Percentiles rank a stretch among this genome's conserved stretches.
Conservation (phyloP, 2,329 filamentous ascomycete genomes). For the Colletotrichum spaethianum region DNA sequence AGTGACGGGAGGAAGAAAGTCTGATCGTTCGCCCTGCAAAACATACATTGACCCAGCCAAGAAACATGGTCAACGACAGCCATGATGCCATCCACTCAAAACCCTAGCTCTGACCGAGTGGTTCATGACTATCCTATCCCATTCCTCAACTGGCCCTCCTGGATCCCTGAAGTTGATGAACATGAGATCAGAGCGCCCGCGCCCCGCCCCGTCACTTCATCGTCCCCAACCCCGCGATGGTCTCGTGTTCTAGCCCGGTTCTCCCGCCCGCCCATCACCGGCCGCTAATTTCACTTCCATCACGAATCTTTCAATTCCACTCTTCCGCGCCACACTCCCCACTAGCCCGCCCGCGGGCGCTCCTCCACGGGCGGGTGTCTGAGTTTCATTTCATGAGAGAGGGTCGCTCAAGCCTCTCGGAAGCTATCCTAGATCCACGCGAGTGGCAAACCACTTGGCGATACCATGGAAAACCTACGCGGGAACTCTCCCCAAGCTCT, state of each 20-base stretch:
- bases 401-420: not conserved
- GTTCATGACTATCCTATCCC: not conserved
- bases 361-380: not conserved
- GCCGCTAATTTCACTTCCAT: not conserved
- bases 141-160: not conserved
- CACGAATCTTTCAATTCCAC: not conserved
- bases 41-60: not conserved
- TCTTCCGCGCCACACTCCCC: not conserved
- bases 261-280: slow-evolving; percentile 6
- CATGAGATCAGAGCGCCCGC: not conserved
- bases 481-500: not conserved
- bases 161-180: not conserved
- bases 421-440: slow-evolving; percentile 1
- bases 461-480: not conserved
- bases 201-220: not conserved
- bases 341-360: not conserved
- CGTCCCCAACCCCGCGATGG: slow-evolving; percentile 1
- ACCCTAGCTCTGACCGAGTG: slow-evolving; percentile 2
- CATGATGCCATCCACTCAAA: not conserved
- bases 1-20: not conserved
- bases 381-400: not conserved
- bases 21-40: not conserved
- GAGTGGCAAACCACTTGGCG: slow-evolving; percentile 8
- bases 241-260: not conserved
- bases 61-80: not conserved